Percentiles rank a stretch among this genome's conserved stretches.
Evolutionary conservation across 148 eudicot species (phyloP).

Genomic region (Vaccinium macrocarpon): DNA sequence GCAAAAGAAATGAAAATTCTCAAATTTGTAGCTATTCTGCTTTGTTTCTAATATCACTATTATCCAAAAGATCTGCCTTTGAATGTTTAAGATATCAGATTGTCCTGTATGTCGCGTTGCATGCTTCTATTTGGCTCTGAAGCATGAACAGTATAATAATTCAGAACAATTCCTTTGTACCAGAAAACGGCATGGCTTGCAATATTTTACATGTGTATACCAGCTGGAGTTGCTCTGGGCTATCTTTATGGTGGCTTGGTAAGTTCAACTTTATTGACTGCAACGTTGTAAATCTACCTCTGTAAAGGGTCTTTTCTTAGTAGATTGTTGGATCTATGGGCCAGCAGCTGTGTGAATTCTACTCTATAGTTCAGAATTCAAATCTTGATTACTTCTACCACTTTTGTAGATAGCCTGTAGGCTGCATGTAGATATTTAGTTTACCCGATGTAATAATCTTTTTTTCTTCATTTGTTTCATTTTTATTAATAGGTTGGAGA

Average conservation of each 20-base stretch:
- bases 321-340: background rate
- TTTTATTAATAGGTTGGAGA: slow-evolving; percentile 56
- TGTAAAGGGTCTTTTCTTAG: background rate
- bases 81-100: background rate
- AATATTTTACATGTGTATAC: slow-evolving; percentile 94
- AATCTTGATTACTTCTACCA: background rate
- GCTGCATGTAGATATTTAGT: background rate
- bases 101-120: background rate
- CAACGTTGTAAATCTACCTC: background rate
- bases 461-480: background rate
- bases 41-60: background rate
- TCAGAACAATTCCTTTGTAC: slow-evolving; percentile 5
- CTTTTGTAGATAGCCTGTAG: background rate
- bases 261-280: slow-evolving; percentile 19
- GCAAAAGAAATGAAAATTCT: too few relatives aligned
- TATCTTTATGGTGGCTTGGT: slow-evolving; percentile 96
- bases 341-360: background rate
- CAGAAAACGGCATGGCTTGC: slow-evolving; percentile 97
- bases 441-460: background rate
- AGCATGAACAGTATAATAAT: background rate
- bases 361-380: slow-evolving; percentile 1
- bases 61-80: background rate
- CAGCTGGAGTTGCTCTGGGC: slow-evolving; percentile 91
- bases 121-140: slow-evolving; percentile 4
- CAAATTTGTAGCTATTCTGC: background rate